Evolutionary conservation across 108 stramenopile genomes (phyloP).

Genomic region (Pseudonitzschia pungens): DNA sequence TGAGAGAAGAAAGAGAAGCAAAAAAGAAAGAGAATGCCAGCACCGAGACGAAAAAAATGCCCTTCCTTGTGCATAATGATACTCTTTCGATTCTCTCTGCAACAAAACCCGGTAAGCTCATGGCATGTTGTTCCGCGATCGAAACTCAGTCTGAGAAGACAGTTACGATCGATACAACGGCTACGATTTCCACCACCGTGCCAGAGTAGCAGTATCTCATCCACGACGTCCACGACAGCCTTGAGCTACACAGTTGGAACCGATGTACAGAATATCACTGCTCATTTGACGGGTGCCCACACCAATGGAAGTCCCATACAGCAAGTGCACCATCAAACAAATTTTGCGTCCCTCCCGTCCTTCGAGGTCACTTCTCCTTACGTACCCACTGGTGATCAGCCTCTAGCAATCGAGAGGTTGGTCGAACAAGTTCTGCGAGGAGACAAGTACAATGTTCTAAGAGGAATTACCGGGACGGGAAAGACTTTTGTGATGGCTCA

Average conservation of each 20-base stretch:
- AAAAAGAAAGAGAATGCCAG: not conserved
- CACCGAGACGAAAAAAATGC: not conserved
- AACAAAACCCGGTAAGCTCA: not conserved
- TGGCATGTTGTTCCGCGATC: not conserved
- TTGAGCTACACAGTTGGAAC: not conserved
- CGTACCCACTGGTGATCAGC: conserved; percentile 56
- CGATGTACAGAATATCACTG: not conserved
- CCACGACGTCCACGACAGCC: not conserved
- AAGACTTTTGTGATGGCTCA: conserved; percentile 84
- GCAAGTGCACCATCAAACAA: not conserved
- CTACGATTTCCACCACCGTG: not conserved
- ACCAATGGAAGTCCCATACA: not conserved
- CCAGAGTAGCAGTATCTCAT: not conserved
- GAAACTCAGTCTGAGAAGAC: not conserved
- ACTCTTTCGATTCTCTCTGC: not conserved
- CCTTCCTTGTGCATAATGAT: not conserved
- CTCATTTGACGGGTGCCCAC: not conserved
- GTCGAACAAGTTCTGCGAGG: conserved; percentile 36
- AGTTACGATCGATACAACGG: not conserved
- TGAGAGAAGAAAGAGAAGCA: not conserved
- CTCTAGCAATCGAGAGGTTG: conserved; percentile 42
- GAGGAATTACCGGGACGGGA: conserved; percentile 63
- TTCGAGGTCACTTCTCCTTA: conserved; percentile 49
- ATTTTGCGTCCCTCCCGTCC: not conserved
- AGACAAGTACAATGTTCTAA: conserved; percentile 36